Base-by-base conservation (phyloP, 257 asterid genomes). In the Marsdenia floribunda region DNA sequence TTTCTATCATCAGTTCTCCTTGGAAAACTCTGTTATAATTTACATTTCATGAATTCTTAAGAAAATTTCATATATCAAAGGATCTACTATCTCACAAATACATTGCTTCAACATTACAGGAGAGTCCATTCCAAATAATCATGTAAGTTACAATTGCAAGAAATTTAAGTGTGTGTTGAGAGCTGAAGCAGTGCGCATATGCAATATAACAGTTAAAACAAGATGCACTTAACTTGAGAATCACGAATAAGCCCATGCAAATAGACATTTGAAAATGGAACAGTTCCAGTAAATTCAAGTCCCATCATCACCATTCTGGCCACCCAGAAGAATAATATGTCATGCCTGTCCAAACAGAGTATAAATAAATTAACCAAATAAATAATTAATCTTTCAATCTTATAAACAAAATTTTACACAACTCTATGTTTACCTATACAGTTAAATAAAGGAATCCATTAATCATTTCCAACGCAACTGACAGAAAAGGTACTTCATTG, bases 271-370 rank as follows among this genome's bases (percentile, higher is more conserved):
- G 96, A 88, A 84, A 94, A 94, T 64, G 97, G 99, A 74, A 90
- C 90, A 55, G 85, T 86, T 74, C 99, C 99, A 12, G 99, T 92
- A 80, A 92, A 90, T 80, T 90, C 99, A 76, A 94, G 85, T 78
- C 99, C 99, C 97, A 94, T 89, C 97, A 94, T 94, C 87, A 92
- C 99, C 99, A 94, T 94, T 81, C 97, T 89, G 82, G 99, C 99
- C 82, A 94, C 99, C 99, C 99, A 94, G 82, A 92, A 94, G 91
- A 92, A 94, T 81, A 94, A 83, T 77, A 94, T 94, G 84, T 94
- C 99, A 50, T 94, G 99, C 93, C 99, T 94, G 96, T 77, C 78
- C 78, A 84, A 74, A 83, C 69, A 75, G 71, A 71, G 69, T 72
- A 78, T 59, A 63, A 53, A 53, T 3, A 18, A 19, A 53, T 53